These are phyloP conservation scores for Fusarium sp. DNA, from an alignment of 2,329 filamentous ascomycete genomes.

Conservation along the genomic window DNA sequence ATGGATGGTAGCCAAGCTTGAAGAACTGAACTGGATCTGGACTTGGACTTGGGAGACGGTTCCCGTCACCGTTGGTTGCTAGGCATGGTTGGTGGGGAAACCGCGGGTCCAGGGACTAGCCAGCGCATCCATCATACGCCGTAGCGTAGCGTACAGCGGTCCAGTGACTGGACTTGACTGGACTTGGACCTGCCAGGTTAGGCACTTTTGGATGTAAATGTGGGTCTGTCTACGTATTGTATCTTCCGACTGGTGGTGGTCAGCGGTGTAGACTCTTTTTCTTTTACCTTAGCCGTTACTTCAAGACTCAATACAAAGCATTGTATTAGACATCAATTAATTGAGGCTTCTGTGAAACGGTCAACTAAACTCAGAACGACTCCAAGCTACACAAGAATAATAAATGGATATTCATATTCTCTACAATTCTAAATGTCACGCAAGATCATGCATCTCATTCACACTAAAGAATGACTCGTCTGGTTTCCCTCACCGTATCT, in stretches of 20 bases:
- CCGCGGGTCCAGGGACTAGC: constrained; percentile 23
- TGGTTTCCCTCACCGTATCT: constrained; percentile 23
- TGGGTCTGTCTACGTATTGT: constrained; percentile 17
- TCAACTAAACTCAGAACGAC: neutral
- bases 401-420: too few species aligned
- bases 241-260: constrained; percentile 3
- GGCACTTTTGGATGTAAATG: constrained; percentile 7
- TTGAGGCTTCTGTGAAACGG: neutral
- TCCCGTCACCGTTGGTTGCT: constrained; percentile 31
- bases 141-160: constrained; percentile 2
- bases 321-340: constrained; percentile 2
- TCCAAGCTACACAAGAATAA: neutral
- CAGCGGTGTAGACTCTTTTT: constrained; percentile 14
- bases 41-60: constrained; percentile 9
- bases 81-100: constrained; percentile 39
- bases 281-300: neutral
- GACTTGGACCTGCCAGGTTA: constrained; percentile 29
- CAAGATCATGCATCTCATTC: neutral
- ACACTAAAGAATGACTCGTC: constrained; percentile 9
- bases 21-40: constrained; percentile 1
- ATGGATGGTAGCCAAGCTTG: constrained; percentile 19
- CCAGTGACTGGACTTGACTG: neutral
- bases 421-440: neutral
- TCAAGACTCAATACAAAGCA: constrained; percentile 2
- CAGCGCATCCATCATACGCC: constrained; percentile 29